Conservation (phyloP, 805 yeast genomes). For the Yamadazyma phyllophila region DNA sequence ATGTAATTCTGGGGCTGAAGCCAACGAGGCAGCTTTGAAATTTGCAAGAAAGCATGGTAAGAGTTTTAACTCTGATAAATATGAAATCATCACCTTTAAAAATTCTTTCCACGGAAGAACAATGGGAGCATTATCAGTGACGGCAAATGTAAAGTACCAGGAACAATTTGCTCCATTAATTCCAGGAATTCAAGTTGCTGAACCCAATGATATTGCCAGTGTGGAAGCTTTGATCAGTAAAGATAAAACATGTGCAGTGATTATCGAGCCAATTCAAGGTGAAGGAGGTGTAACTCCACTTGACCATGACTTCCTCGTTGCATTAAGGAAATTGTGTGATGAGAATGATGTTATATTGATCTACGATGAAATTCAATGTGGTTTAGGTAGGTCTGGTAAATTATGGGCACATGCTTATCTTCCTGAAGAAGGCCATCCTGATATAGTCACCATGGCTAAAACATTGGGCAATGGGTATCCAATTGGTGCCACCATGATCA, state of each 20-base stretch:
- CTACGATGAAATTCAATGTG: slow-evolving; percentile 96
- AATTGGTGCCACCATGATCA: slow-evolving; percentile 88
- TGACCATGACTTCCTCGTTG: slow-evolving; percentile 58
- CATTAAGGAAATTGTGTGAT: slow-evolving; percentile 64
- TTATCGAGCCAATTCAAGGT: slow-evolving; percentile 96
- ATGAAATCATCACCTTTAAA: slow-evolving; percentile 81
- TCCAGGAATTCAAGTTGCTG: slow-evolving; percentile 80
- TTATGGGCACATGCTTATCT: slow-evolving; percentile 87
- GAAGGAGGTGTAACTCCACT: slow-evolving; percentile 91
- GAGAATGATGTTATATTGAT: slow-evolving; percentile 73
- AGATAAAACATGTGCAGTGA: slow-evolving; percentile 81
- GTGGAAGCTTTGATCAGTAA: slow-evolving; percentile 52
- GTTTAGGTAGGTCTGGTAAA: slow-evolving; percentile 87
- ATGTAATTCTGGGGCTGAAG: slow-evolving; percentile 60
- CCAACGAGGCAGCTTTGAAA: slow-evolving; percentile 58
- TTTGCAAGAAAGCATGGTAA: slow-evolving; percentile 80
- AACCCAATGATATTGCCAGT: slow-evolving; percentile 56
- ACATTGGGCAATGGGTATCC: slow-evolving; percentile 98
- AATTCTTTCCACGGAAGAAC: slow-evolving; percentile 95
- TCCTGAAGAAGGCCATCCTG: slow-evolving; percentile 86
- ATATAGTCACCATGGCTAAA: slow-evolving; percentile 90
- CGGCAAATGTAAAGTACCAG: slow-evolving; percentile 92
- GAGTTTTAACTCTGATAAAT: slow-evolving; percentile 47
- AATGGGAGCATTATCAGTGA: slow-evolving; percentile 88
- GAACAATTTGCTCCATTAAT: slow-evolving; percentile 85